phyloP scores from a whole-genome alignment of 2,329 filamentous ascomycete species.

The Penicillium occitanis region DNA sequence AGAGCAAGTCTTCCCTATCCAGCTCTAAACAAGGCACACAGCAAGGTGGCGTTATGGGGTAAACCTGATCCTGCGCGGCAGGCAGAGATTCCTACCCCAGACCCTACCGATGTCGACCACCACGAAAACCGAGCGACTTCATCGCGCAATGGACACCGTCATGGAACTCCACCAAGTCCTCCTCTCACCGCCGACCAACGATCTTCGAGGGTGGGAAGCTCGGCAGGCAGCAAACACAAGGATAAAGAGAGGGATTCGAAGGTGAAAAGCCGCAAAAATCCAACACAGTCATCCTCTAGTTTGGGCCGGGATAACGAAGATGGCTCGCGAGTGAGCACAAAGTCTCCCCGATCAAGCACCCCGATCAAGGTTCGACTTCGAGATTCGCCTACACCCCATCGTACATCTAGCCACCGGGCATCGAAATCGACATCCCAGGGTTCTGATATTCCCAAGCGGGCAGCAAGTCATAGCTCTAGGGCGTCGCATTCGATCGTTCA shows the following conservation, averaged over 20 bases:
- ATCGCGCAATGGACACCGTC: constrained; percentile 30
- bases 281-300: constrained; percentile 45
- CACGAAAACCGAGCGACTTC: constrained; percentile 29
- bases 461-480: constrained; percentile 32
- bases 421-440: constrained; percentile 35
- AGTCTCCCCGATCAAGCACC: constrained; percentile 38
- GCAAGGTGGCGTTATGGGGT: constrained; percentile 76
- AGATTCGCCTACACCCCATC: constrained; percentile 36
- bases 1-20: constrained; percentile 68
- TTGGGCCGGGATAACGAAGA: constrained; percentile 42
- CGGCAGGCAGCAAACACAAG: constrained; percentile 25
- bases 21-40: constrained; percentile 83
- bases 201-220: constrained; percentile 38
- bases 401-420: constrained; percentile 38
- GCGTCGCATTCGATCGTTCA: constrained; percentile 36
- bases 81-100: constrained; percentile 61
- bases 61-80: constrained; percentile 43
- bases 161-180: constrained; percentile 48
- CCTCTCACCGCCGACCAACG: constrained; percentile 49
- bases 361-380: constrained; percentile 39
- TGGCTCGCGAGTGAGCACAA: constrained; percentile 36
- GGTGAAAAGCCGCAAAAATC: constrained; percentile 39
- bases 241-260: constrained; percentile 34
- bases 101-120: constrained; percentile 64
- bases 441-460: constrained; percentile 33